Conservation (phyloP, 2,329 filamentous ascomycete genomes). For the Pseudogymnoascus sp. region DNA sequence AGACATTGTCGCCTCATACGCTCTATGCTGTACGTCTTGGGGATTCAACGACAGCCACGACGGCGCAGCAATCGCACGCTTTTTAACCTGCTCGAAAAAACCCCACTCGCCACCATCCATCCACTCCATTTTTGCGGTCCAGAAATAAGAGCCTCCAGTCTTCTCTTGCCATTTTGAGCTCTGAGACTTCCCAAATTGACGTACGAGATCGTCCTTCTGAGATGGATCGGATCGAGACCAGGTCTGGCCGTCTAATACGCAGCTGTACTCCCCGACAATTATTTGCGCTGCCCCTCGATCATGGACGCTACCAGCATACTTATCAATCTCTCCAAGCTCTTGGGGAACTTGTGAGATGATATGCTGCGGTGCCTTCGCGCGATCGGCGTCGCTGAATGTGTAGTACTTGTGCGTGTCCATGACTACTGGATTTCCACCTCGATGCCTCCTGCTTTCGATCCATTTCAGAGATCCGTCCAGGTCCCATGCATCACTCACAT, state of each 20-base stretch:
- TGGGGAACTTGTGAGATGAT: slow-evolving; percentile 38
- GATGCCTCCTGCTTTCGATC: slow-evolving; percentile 33
- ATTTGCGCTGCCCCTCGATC: slow-evolving; percentile 41
- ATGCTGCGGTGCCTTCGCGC: slow-evolving; percentile 40
- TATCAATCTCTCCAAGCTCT: slow-evolving; percentile 38
- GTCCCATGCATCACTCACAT: slow-evolving; percentile 52
- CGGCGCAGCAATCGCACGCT: slow-evolving; percentile 35
- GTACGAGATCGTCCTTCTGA: slow-evolving; percentile 35
- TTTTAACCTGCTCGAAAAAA: slow-evolving; percentile 43
- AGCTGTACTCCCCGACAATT: slow-evolving; percentile 50
- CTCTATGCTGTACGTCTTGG: slow-evolving; percentile 31
- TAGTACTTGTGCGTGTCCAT: slow-evolving; percentile 53
- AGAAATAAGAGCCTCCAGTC: slow-evolving; percentile 47
- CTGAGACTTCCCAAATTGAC: slow-evolving; percentile 41
- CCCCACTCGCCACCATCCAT: slow-evolving; percentile 55
- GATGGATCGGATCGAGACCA: slow-evolving; percentile 39
- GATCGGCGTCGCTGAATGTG: slow-evolving; percentile 46
- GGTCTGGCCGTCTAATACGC: slow-evolving; percentile 43
- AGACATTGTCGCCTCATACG: slow-evolving; percentile 34
- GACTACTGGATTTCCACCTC: slow-evolving; percentile 37
- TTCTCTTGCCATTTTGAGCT: slow-evolving; percentile 39
- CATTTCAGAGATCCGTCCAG: slow-evolving; percentile 38
- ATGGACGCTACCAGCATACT: slow-evolving; percentile 38
- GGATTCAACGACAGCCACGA: slow-evolving; percentile 30
- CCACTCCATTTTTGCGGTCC: slow-evolving; percentile 54